A percentile compares a stretch with the other conserved stretches of the same genome.
These are phyloP conservation scores for Lolium perenne DNA, from an alignment of 176 grass and related monocot species.

Conservation along the genomic window DNA sequence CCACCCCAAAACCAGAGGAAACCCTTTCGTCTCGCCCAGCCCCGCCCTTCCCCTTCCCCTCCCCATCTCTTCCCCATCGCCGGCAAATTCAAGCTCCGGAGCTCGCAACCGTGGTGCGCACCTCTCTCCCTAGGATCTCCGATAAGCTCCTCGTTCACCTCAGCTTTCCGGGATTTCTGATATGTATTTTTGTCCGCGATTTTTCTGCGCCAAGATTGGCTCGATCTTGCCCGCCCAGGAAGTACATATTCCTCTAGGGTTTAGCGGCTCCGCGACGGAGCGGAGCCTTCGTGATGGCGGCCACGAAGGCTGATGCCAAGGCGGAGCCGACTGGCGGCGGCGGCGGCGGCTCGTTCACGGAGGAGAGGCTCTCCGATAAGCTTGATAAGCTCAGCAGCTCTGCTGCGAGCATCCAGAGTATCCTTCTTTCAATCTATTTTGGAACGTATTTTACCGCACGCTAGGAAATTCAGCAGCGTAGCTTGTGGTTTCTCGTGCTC, in stretches of 20 bases:
- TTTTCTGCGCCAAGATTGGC: slow-evolving; percentile 28
- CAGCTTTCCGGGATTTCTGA: slow-evolving; percentile 24
- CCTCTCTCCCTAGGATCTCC: not conserved
- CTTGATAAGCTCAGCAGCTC: slow-evolving; percentile 87
- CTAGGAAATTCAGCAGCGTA: slow-evolving; percentile 3
- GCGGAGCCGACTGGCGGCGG: slow-evolving; percentile 31
- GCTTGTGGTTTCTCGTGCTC: not conserved
- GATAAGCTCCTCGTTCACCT: slow-evolving; percentile 9
- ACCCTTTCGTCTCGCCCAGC: slow-evolving; percentile 31
- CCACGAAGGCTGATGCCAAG: slow-evolving; percentile 40
- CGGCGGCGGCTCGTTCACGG: slow-evolving; percentile 63
- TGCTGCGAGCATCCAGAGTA: slow-evolving; percentile 95
- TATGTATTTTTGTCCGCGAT: not conserved
- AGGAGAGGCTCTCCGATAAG: slow-evolving; percentile 82
- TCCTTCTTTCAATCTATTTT: slow-evolving; percentile 50
- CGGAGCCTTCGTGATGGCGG: slow-evolving; percentile 39
- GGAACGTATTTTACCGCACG: not conserved
- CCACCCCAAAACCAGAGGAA: slow-evolving; percentile 43
- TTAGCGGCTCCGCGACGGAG: slow-evolving; percentile 2
- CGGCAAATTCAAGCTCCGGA: slow-evolving; percentile 40
- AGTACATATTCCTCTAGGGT: not conserved
- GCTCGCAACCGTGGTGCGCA: slow-evolving; percentile 35
- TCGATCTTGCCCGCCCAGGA: slow-evolving; percentile 34
- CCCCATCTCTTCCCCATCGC: not conserved
- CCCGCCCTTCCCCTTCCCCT: not conserved